Evolutionary conservation across 2,329 filamentous ascomycete genomes (phyloP), one percentile per base, ranked within the genome.

Genomic region (Trichoderma citrinoviride): DNA sequence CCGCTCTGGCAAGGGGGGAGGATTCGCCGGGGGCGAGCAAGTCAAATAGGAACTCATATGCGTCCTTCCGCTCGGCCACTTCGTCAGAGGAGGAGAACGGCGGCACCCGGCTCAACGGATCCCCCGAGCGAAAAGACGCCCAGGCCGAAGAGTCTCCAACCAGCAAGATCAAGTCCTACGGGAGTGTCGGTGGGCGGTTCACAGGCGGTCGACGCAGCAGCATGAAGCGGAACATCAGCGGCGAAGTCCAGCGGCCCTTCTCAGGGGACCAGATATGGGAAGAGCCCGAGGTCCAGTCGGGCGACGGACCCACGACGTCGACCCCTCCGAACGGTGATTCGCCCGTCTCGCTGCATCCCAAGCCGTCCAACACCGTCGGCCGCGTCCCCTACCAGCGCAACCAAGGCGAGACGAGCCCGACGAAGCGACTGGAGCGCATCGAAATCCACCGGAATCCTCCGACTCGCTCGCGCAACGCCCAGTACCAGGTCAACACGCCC

Each of bases 401-500:
- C 72, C 75, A 68, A 72, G 71, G 73, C 64, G 76, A 80, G 61
- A 68, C 78, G 68, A 68, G 53, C 29, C 68, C 74, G 21, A 33
- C 49, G 23, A 77, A 80, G 69, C 75, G 77, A 37, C 72, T 83
- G 17, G 77, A 82, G 10, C 78, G 82, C 23, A 84, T 88, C 64
- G 92, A 97, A 75, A 95, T 96, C 65, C 86, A 96, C 75, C 89
- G 85, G 71, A 96, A 97, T 71, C 87, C 92, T 19, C 92, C 92
- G 0, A 88, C 87, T 21, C 93, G 95, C 73, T 93, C 92, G 52
- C 87, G 89, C 65, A 92, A 96, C 73, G 87, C 93, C 5, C 83
- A 82, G 19, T 97, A 97, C 77, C 92, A 85, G 3, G 86, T 83
- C 61, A 97, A 95, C 71, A 72, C 80, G 4, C 65, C 70, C 3